These are phyloP conservation scores for Kodamaea alishanica DNA, from an alignment of 1,139 yeast genomes.

Conservation along the genomic window DNA sequence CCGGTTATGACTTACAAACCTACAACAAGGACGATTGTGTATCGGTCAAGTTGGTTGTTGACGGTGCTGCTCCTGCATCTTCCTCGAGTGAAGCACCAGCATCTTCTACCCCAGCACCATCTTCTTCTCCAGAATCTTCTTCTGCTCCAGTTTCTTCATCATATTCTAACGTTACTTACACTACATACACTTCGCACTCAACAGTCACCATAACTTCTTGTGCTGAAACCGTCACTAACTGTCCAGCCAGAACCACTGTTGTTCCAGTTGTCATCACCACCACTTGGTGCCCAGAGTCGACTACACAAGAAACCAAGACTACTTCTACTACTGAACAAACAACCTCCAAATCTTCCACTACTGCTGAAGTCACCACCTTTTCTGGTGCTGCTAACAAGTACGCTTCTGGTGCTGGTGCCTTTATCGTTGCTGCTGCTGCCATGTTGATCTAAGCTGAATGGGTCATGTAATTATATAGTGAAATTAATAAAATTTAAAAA, in stretches of 20 bases:
- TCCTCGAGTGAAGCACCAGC: slow-evolving; percentile 9
- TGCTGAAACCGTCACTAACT: slow-evolving; percentile 14
- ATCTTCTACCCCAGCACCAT: slow-evolving; percentile 8
- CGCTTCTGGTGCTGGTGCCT: slow-evolving; percentile 22
- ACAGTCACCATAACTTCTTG: slow-evolving; percentile 16
- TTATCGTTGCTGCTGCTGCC: slow-evolving; percentile 20
- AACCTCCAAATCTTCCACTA: not conserved
- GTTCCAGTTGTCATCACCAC: slow-evolving; percentile 9
- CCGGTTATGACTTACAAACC: slow-evolving; percentile 9
- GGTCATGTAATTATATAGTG: no score
- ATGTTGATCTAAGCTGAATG: slow-evolving; percentile 12
- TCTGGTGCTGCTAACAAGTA: slow-evolving; percentile 17
- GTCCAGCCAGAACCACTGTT: slow-evolving; percentile 13
- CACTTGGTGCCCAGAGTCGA: slow-evolving; percentile 3
- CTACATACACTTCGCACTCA: slow-evolving; percentile 9
- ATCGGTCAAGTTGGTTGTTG: slow-evolving; percentile 3
- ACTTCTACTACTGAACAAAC: not conserved
- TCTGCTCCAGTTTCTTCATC: slow-evolving; percentile 4
- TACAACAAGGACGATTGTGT: slow-evolving; percentile 5
- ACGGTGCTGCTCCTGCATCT: slow-evolving; percentile 6
- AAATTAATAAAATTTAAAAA: no score
- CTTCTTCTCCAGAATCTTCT: slow-evolving; percentile 7
- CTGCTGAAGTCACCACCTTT: not conserved
- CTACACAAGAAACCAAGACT: slow-evolving; percentile 2
- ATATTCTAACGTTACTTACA: slow-evolving; percentile 3